Evolutionary conservation across 148 eudicot genomes (phyloP).

Genomic region (Beta vulgaris): DNA sequence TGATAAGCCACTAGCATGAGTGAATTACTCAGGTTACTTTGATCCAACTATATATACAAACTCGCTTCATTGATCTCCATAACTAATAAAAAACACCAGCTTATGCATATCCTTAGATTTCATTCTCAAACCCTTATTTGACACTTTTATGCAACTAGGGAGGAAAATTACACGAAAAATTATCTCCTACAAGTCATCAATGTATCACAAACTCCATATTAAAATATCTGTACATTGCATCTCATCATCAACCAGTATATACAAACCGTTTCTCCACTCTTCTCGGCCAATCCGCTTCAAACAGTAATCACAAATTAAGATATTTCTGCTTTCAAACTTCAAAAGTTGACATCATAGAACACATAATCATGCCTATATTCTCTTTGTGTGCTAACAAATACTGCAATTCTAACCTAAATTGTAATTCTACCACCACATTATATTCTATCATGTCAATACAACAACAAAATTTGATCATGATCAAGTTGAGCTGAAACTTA

Average conservation of each 20-base stretch:
- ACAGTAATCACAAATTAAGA: neutral
- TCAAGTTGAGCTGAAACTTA: neutral
- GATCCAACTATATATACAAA: neutral
- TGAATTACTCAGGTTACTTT: neutral
- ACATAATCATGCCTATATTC: neutral
- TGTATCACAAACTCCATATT: neutral
- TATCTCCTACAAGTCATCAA: neutral
- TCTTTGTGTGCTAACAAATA: neutral
- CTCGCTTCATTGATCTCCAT: neutral
- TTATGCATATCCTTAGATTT: neutral
- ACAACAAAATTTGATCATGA: neutral
- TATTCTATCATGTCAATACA: neutral
- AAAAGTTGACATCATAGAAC: neutral
- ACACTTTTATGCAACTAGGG: neutral
- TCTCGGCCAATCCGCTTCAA: neutral
- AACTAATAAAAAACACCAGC: neutral
- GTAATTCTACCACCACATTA: neutral
- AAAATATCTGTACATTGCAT: neutral
- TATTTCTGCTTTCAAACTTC: neutral
- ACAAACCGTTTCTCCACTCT: neutral
- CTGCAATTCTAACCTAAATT: neutral
- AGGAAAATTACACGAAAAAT: neutral
- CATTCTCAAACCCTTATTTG: neutral
- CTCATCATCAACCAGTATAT: neutral
- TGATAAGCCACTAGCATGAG: neutral